Percentiles rank a stretch among this genome's conserved stretches.
Evolutionary conservation across 2,329 filamentous ascomycete genomes (phyloP).

Genomic region (Paecilomyces niveus): DNA sequence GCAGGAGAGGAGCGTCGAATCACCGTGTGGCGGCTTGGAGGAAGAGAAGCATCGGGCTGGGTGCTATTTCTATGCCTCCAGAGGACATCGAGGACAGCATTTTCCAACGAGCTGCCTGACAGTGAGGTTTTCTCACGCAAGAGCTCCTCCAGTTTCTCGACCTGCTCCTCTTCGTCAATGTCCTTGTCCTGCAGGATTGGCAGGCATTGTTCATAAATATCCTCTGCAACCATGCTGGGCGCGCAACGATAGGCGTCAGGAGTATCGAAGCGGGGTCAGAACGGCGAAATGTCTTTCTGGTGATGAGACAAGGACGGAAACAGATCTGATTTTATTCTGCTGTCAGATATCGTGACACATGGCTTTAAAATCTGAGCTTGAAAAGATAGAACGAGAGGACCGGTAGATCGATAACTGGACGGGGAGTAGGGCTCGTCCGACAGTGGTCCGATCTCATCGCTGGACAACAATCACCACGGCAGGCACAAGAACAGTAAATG

Average conservation of each 20-base stretch:
- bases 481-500: neutral
- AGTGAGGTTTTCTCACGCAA: slow-evolving; percentile 68
- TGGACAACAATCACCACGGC: neutral
- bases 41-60: slow-evolving; percentile 58
- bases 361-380: neutral
- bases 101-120: slow-evolving; percentile 68
- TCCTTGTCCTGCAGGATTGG: slow-evolving; percentile 70
- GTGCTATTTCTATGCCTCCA: slow-evolving; percentile 48
- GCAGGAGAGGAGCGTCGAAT: slow-evolving; percentile 87
- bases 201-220: slow-evolving; percentile 81
- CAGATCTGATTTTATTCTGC: neutral
- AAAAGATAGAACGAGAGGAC: neutral
- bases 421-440: neutral
- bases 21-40: slow-evolving; percentile 76
- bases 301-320: neutral
- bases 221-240: slow-evolving; percentile 71
- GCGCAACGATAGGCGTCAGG: neutral
- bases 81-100: slow-evolving; percentile 76
- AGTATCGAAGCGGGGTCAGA: neutral
- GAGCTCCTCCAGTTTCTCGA: slow-evolving; percentile 77
- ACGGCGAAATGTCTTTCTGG: neutral
- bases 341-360: neutral
- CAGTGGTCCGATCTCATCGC: neutral
- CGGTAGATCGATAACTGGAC: neutral
- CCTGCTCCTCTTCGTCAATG: slow-evolving; percentile 86